Evolutionary conservation across 345 rosid species (phyloP).

Genomic region (Dipteronia sinensis): DNA sequence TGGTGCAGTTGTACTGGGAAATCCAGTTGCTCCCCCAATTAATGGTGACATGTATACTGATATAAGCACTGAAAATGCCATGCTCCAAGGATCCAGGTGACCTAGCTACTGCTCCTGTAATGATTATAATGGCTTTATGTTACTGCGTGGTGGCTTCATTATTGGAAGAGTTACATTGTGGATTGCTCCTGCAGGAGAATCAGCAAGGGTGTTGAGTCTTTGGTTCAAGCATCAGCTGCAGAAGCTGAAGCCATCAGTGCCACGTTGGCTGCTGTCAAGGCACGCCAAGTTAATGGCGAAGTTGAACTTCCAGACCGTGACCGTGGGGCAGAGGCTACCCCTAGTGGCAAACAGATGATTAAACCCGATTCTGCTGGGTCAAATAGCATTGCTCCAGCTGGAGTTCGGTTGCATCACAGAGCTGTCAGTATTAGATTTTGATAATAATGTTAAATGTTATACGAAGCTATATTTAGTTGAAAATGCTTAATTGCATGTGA

Average conservation of each 20-base stretch:
- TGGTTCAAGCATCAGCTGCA: slow-evolving; percentile 97
- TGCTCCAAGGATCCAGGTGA: slow-evolving; percentile 81
- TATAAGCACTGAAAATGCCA: slow-evolving; percentile 90
- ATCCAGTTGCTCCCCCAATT: slow-evolving; percentile 92
- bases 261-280: slow-evolving; percentile 97
- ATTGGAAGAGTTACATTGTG: slow-evolving; percentile 22
- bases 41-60: slow-evolving; percentile 95
- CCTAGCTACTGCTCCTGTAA: slow-evolving; percentile 16
- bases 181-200: slow-evolving; percentile 59
- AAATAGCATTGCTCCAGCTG: slow-evolving; percentile 63
- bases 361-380: slow-evolving; percentile 73
- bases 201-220: slow-evolving; percentile 90
- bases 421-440: slow-evolving; percentile 63
- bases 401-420: slow-evolving; percentile 94
- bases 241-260: slow-evolving; percentile 99
- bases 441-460: neutral
- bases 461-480: slow-evolving; percentile 7
- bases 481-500: slow-evolving; percentile 13
- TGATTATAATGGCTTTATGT: slow-evolving; percentile 6
- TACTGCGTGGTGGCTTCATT: slow-evolving; percentile 12
- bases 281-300: slow-evolving; percentile 89
- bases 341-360: slow-evolving; percentile 84
- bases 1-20: slow-evolving; percentile 87
- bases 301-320: slow-evolving; percentile 88
- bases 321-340: slow-evolving; percentile 90